Base-by-base conservation (phyloP, 2,329 filamentous ascomycete genomes). In the Chrysosporium queenslandicum region DNA sequence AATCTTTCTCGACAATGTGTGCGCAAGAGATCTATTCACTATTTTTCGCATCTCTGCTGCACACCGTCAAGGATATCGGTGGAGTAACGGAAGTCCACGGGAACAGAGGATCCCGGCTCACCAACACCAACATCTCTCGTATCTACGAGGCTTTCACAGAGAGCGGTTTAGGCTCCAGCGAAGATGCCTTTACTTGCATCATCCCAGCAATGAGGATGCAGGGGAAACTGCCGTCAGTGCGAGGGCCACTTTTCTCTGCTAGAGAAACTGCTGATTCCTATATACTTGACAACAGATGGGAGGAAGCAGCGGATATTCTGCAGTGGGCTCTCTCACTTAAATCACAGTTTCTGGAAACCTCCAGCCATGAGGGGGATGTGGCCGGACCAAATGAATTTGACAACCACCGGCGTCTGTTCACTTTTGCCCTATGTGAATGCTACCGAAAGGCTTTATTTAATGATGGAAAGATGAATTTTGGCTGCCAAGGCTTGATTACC, bases 11-110 rank as follows among this genome's bases (percentile, higher is more conserved):
- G 21, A 51, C 14, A 0, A 65, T 67, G 64, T 59, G 49, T 4
- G 66, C 66, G 0, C 66, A 68, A 20, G 65, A 68, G 27, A 57
- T 68, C 6, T 68, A 61, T n/a, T 30, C 54, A 9, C 43, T 53
- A 16, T 55, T 53, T 16, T 53, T 55, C 27, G n/a, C 45, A 8
- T 53, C 54, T 6, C 50, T 55, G 6, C 57, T 64, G 1, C 56
- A 60, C 5, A 64, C 65, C 29, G 56, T 68, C n/a, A 56, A 52
- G 5, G 43, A 54, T 8, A 56, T 58, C 2, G 47, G 61, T 1
- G 5, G 21, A 0, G 51, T 30, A 53, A 55, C 54, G 2, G 47
- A 49, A 9, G 3, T 64, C 3, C 7, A 53, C 0, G 46, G 54
- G 0, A 36, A 63, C 11, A 58, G 56, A 1, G 58, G 61, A 0